Percentiles rank a stretch among this genome's conserved stretches.
phyloP scores from a whole-genome alignment of 1,284 basidiomycete species.

The Singerocomus inundabilis region DNA sequence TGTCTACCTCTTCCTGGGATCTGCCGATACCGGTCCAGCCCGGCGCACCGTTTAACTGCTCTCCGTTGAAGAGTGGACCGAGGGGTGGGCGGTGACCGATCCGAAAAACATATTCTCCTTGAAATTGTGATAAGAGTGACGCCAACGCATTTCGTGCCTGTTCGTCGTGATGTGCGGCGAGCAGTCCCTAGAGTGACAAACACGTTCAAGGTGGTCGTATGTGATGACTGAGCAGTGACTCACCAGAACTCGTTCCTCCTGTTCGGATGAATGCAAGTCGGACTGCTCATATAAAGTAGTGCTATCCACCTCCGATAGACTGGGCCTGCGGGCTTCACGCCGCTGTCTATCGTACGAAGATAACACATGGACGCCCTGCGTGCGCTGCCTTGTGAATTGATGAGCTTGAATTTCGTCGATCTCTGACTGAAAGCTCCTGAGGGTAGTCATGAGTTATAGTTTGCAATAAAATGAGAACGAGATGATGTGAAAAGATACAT shows the following conservation, averaged over 20 bases:
- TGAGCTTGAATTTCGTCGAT: slow-evolving; percentile 70
- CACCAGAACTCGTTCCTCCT: slow-evolving; percentile 63
- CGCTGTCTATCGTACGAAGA: slow-evolving; percentile 34
- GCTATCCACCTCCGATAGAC: not conserved
- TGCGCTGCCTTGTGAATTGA: slow-evolving; percentile 60
- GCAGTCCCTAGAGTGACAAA: slow-evolving; percentile 39
- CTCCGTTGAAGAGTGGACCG: slow-evolving; percentile 51
- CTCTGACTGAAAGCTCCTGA: slow-evolving; percentile 71
- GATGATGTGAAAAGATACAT: slow-evolving; percentile 16
- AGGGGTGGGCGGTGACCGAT: slow-evolving; percentile 64
- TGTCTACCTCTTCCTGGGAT: slow-evolving; percentile 52
- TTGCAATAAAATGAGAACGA: slow-evolving; percentile 1
- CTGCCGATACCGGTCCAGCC: slow-evolving; percentile 55
- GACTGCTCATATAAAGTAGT: not conserved
- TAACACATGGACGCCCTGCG: slow-evolving; percentile 6
- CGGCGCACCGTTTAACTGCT: slow-evolving; percentile 41
- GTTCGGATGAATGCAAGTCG: slow-evolving; percentile 40
- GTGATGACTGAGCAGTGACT: slow-evolving; percentile 12
- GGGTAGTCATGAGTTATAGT: slow-evolving; percentile 48
- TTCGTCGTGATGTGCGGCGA: slow-evolving; percentile 48
- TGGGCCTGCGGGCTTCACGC: not conserved
- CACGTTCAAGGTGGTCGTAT: slow-evolving; percentile 3
- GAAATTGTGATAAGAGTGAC: slow-evolving; percentile 58
- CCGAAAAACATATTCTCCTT: slow-evolving; percentile 70
- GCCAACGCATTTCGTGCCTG: slow-evolving; percentile 61